Evolutionary conservation across 139 green algal species (phyloP).

Genomic region (Chlamydomonas sphaeroides): DNA sequence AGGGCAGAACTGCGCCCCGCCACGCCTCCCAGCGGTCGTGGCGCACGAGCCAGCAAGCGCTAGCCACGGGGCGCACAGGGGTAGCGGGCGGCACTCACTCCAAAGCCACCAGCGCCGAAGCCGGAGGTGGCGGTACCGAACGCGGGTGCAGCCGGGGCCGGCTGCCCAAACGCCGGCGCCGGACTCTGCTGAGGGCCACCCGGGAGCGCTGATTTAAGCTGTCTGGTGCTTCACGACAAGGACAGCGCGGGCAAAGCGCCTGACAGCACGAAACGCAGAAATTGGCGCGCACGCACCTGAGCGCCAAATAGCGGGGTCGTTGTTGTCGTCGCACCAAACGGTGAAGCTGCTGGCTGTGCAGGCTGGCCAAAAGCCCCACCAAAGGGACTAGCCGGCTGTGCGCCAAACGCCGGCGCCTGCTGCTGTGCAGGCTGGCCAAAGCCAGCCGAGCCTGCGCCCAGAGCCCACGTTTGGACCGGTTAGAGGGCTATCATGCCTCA

Average conservation of each 20-base stretch:
- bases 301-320: constrained; percentile 34
- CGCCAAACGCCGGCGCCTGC: constrained; percentile 33
- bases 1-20: too few species aligned
- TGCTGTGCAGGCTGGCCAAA: constrained; percentile 37
- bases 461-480: too few species aligned
- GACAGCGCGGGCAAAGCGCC: too few species aligned
- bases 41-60: too few species aligned
- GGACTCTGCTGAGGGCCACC: too few species aligned
- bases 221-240: too few species aligned
- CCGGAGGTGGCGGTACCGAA: constrained; percentile 6
- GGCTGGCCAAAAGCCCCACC: constrained; percentile 26
- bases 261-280: too few species aligned
- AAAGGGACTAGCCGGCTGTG: constrained; percentile 16
- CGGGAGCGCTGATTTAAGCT: too few species aligned
- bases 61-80: too few species aligned
- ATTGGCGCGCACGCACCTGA: constrained; percentile 1
- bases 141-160: constrained; percentile 6
- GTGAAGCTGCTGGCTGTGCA: constrained; percentile 26
- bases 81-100: too few species aligned
- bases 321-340: constrained; percentile 3
- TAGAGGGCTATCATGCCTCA: too few species aligned
- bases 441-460: background rate
- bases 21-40: too few species aligned
- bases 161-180: constrained; percentile 22
- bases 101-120: constrained; percentile 13